Evolutionary conservation across 202 grass and related monocot species (phyloP).

Genomic region (Zoysia matrella): DNA sequence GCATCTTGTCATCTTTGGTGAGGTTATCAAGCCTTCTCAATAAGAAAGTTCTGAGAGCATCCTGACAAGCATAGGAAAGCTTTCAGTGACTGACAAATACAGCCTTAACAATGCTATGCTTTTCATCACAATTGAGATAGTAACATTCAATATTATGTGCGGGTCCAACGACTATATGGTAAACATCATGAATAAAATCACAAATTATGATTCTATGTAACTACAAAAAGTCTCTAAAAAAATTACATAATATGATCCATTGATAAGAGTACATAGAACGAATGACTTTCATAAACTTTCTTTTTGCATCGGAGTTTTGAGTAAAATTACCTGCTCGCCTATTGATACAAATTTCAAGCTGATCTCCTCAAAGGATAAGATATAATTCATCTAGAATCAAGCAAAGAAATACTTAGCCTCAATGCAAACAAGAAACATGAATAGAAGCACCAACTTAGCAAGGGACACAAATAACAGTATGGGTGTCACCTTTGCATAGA

Average conservation of each 20-base stretch:
- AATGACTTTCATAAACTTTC: slow-evolving; percentile 32
- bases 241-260: background rate
- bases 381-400: slow-evolving; percentile 88
- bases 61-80: slow-evolving; percentile 52
- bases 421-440: slow-evolving; percentile 19
- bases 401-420: slow-evolving; percentile 18
- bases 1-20: slow-evolving; percentile 90
- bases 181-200: slow-evolving; percentile 20
- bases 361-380: slow-evolving; percentile 95
- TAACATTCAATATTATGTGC: background rate
- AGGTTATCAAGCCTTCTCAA: slow-evolving; percentile 86
- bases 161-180: background rate
- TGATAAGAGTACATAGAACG: slow-evolving; percentile 21
- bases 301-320: slow-evolving; percentile 19
- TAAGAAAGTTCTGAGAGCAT: slow-evolving; percentile 94
- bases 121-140: slow-evolving; percentile 26
- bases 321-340: slow-evolving; percentile 81
- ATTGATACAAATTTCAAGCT: slow-evolving; percentile 91
- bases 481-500: slow-evolving; percentile 84
- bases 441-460: slow-evolving; percentile 6
- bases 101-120: slow-evolving; percentile 24
- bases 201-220: background rate
- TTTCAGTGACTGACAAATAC: slow-evolving; percentile 9
- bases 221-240: slow-evolving; percentile 7
- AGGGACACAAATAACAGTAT: slow-evolving; percentile 26